These are phyloP conservation scores for Diaporthe caulivora DNA, from an alignment of 2,329 filamentous ascomycete species.

Conservation along the genomic window DNA sequence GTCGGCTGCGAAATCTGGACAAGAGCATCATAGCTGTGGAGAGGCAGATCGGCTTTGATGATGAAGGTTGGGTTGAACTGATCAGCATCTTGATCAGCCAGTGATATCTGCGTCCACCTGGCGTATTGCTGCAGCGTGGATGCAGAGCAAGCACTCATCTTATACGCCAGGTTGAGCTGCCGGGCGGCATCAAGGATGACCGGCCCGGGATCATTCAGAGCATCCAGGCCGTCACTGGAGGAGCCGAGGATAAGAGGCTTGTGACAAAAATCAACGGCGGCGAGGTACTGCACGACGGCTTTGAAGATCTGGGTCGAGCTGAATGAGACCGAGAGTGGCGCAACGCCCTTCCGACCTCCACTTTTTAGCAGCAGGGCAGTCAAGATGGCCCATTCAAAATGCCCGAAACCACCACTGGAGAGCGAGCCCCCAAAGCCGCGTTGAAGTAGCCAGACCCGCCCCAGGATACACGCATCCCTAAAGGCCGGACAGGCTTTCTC, in stretches of 20 bases:
- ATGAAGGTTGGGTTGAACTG: slow-evolving; percentile 92
- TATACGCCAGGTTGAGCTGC: slow-evolving; percentile 86
- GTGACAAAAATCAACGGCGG: slow-evolving; percentile 77
- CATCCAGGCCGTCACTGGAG: slow-evolving; percentile 58
- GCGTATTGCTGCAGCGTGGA: slow-evolving; percentile 80
- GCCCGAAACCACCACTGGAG: slow-evolving; percentile 86
- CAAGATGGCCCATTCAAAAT: slow-evolving; percentile 90
- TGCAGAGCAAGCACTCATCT: slow-evolving; percentile 91
- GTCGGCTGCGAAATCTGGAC: slow-evolving; percentile 47
- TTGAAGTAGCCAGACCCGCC: slow-evolving; percentile 89
- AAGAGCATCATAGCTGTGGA: slow-evolving; percentile 68
- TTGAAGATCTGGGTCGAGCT: slow-evolving; percentile 97
- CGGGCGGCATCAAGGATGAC: slow-evolving; percentile 82
- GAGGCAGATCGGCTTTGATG: slow-evolving; percentile 64
- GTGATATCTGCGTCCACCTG: slow-evolving; percentile 77
- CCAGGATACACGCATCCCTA: slow-evolving; percentile 86
- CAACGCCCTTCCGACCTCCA: slow-evolving; percentile 78
- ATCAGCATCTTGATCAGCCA: slow-evolving; percentile 80
- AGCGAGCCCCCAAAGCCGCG: slow-evolving; percentile 80
- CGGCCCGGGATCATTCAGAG: slow-evolving; percentile 65
- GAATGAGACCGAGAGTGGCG: slow-evolving; percentile 81
- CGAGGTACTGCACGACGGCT: slow-evolving; percentile 88
- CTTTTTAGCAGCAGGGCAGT: slow-evolving; percentile 84
- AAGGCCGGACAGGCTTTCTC: slow-evolving; percentile 79
- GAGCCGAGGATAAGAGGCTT: slow-evolving; percentile 70